Base-by-base conservation (phyloP, 1,284 basidiomycete genomes). In the Ustilago tritici region DNA sequence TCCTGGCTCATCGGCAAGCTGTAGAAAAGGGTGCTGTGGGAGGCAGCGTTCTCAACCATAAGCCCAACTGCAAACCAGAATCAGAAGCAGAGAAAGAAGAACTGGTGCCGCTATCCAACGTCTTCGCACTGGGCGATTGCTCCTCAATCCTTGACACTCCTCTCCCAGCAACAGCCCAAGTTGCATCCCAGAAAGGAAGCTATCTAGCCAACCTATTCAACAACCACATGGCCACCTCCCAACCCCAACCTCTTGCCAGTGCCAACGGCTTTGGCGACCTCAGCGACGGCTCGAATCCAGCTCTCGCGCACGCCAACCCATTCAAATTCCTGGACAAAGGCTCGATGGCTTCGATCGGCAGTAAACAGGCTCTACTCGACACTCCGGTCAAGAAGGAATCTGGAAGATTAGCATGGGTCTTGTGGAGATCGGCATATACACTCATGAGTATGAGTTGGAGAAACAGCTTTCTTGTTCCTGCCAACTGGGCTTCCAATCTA, bases 371-470 rank as follows among this genome's bases (percentile, higher is more conserved):
- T 1, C 67, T 82, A 3, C 38, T 74, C 58, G 49, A 78, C 34
- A 54, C 43, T 19, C 71, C 76, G n/a, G 58, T 65, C 10, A 58
- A 69, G 68, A 82, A 74, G 88, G 90, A 72, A 67, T 92, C 83
- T 76, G 78, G 88, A n/a, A 65, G 66, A 34, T 56, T 81, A 43
- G 92, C 92, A n/a, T 93, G 92, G 91, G 87, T 93, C 32, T 87
- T 93, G 46, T 93, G 93, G 93, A 88, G 92, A 65, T 91, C 91
- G 31, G 92, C 93, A 2, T 93, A 94, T 86, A 92, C 92, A 81
- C 92, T 92, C 6, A 91, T 91, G 89, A 92, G 35, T 2, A 88
- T 95, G 74, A 92, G 91, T 78, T 84, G 90, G 84, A 88, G 92
- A 83, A 95, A 95, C 86, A 92, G 92, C 0, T 63, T 66, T 63